Evolutionary conservation across 805 yeast genomes (phyloP).

Genomic region (Candida mattraensis): DNA sequence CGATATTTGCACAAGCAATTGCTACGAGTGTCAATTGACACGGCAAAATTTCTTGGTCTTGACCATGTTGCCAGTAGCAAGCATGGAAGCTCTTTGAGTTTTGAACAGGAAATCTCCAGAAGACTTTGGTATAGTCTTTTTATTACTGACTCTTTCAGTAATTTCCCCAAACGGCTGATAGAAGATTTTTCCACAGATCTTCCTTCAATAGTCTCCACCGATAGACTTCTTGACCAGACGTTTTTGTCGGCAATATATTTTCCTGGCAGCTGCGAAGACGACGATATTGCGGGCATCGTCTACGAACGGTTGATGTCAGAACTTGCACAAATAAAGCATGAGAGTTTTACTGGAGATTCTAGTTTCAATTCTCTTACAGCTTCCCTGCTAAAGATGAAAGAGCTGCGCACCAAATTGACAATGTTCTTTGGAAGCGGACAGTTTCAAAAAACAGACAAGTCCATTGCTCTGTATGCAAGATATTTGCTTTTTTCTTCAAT

Average conservation of each 20-base stretch:
- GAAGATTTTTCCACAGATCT: constrained; percentile 20
- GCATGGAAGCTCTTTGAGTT: constrained; percentile 4
- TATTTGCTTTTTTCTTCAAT: constrained; percentile 25
- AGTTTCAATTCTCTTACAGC: constrained; percentile 16
- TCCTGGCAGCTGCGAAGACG: constrained; percentile 13
- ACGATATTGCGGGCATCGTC: constrained; percentile 24
- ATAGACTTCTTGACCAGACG: constrained; percentile 13
- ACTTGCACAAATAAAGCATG: constrained; percentile 24
- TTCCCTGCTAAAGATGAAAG: constrained; percentile 16
- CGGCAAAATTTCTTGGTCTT: constrained; percentile 18
- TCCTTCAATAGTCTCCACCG: constrained; percentile 20
- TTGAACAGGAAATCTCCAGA: constrained; percentile 22
- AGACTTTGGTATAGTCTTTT: constrained; percentile 27
- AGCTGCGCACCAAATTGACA: constrained; percentile 12
- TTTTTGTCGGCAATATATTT: constrained; percentile 1
- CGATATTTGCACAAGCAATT: constrained; percentile 23
- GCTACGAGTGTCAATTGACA: constrained; percentile 21
- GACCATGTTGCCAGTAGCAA: constrained; percentile 9
- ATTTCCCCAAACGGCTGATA: constrained; percentile 23
- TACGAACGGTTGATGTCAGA: constrained; percentile 24
- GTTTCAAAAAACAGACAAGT: constrained; percentile 3
- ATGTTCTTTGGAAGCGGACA: constrained; percentile 9
- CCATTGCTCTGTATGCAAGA: constrained; percentile 22
- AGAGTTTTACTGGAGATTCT: constrained; percentile 18
- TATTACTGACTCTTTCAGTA: constrained; percentile 27